A percentile compares a stretch with the other conserved stretches of the same genome.
These are phyloP conservation scores for Diplocarpon rosae DNA, from an alignment of 2,329 filamentous ascomycete species.

Conservation along the genomic window DNA sequence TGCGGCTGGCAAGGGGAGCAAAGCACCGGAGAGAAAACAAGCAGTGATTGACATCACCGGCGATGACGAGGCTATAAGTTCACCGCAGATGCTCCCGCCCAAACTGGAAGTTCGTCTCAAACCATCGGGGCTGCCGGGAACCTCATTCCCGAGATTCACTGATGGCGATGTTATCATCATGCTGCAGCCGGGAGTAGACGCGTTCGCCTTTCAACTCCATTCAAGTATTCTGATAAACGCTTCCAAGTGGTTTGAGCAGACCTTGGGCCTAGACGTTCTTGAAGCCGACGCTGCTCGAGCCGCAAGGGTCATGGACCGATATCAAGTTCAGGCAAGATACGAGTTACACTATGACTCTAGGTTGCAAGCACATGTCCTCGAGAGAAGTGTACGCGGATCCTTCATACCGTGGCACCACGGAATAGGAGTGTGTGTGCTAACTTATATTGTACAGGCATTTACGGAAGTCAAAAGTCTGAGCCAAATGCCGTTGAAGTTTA, in stretches of 20 bases:
- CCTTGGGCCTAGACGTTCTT: background rate
- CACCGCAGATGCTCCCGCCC: background rate
- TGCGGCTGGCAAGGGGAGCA: background rate
- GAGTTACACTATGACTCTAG: constrained; percentile 2
- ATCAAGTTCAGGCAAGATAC: constrained; percentile 1
- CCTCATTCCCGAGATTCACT: constrained; percentile 6
- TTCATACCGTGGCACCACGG: background rate
- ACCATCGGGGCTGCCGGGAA: background rate
- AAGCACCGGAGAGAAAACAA: background rate
- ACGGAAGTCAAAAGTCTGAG: background rate
- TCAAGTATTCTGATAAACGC: background rate
- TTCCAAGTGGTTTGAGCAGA: constrained; percentile 9
- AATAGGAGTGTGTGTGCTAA: background rate
- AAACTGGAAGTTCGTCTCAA: background rate
- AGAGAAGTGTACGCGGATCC: constrained; percentile 2
- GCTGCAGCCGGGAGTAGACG: background rate
- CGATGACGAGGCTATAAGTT: background rate
- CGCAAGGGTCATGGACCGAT: background rate
- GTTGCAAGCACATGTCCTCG: background rate
- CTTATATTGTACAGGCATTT: background rate
- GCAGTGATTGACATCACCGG: background rate
- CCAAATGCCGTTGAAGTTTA: background rate
- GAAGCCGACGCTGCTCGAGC: constrained; percentile 3
- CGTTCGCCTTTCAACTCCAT: constrained; percentile 6
- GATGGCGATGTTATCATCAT: constrained; percentile 8